Base-by-base conservation (phyloP, 1,284 basidiomycete genomes). In the Marasmius oreades region DNA sequence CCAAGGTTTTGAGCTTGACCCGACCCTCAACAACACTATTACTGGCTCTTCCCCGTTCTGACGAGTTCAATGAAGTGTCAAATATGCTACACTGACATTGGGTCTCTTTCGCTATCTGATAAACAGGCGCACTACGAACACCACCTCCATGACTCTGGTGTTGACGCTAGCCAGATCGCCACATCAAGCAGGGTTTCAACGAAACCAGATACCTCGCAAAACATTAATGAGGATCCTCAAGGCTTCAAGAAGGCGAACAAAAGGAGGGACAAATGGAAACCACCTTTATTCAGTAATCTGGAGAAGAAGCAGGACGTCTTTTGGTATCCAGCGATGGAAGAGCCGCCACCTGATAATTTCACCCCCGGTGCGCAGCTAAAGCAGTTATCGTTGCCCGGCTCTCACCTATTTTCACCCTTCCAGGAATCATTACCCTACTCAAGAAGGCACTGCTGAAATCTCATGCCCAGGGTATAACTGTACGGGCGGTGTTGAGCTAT, bases 391-490 rank as follows among this genome's bases (percentile, higher is more conserved):
- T 34, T 31, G 11, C 11, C 26, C 33, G 31, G 45, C 22, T 16
- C 45, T 33, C 22, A 20, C 53, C 57, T 55, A 57, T 33, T n/a
- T n/a, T 34, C 36, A 39, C 26, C 43, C 22, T 28, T 33, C n/a
- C 59, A 92, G 92, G 87, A 12, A 68, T 93, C 10, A 84, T 95
- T 55, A 77, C 80, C 2, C 66, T 91, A 3, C 69, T 95, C 42
- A 81, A 76, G 62, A 75, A 74, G 31, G 77, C 84, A 6, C 69
- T 95, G 18, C 66, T 72, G 22, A 77, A 70, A 53, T 79, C 81
- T 0, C 77, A 85, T 58, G 68, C 70, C 4, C 78, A 77, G 58
- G 82, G 82, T 1, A 63, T 66, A 16, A 87, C 81, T 7, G 69
- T 75, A 11, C 75, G 80, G 37, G 91, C 89, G 0, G 83, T 83